phyloP scores from a whole-genome alignment of 192 early-diverging fungal species.

The Fimicolochytrium jonesii region DNA sequence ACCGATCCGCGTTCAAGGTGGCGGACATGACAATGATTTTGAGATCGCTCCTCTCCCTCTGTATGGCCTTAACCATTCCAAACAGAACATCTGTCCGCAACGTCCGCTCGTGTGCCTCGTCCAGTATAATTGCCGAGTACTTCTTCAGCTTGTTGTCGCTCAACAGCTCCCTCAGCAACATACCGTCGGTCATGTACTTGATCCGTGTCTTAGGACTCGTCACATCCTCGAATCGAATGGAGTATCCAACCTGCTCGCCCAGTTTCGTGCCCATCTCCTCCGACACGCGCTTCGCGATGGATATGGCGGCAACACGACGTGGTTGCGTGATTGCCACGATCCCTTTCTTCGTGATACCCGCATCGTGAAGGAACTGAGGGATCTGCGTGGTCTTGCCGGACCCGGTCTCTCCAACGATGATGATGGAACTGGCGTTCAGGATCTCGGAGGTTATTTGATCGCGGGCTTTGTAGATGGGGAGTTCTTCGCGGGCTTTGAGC shows the following conservation, averaged over 20 bases:
- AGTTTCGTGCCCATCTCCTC: slow-evolving; percentile 43
- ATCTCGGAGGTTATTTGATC: slow-evolving; percentile 37
- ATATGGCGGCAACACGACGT: slow-evolving; percentile 51
- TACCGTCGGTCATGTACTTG: slow-evolving; percentile 96
- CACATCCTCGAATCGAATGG: slow-evolving; percentile 93
- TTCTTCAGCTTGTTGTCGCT: slow-evolving; percentile 68
- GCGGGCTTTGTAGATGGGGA: slow-evolving; percentile 29
- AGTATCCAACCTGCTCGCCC: slow-evolving; percentile 79
- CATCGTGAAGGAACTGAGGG: slow-evolving; percentile 87
- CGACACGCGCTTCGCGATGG: slow-evolving; percentile 57
- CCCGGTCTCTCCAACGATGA: slow-evolving; percentile 78
- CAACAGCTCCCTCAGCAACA: slow-evolving; percentile 88
- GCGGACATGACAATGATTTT: slow-evolving; percentile 96
- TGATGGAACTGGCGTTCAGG: slow-evolving; percentile 43
- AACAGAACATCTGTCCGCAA: slow-evolving; percentile 95
- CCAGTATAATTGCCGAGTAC: slow-evolving; percentile 87
- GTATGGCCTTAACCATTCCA: slow-evolving; percentile 90
- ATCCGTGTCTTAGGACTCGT: slow-evolving; percentile 73
- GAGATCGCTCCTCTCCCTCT: slow-evolving; percentile 65
- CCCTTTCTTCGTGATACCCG: slow-evolving; percentile 42
- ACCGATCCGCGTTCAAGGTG: slow-evolving; percentile 90
- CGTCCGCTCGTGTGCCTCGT: slow-evolving; percentile 98
- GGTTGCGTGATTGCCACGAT: slow-evolving; percentile 54
- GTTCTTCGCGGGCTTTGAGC: slow-evolving; percentile 4
- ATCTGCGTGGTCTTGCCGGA: slow-evolving; percentile 86